These are phyloP conservation scores for Setomelanomma holmii DNA, from an alignment of 2,329 filamentous ascomycete genomes.

Conservation along the genomic window DNA sequence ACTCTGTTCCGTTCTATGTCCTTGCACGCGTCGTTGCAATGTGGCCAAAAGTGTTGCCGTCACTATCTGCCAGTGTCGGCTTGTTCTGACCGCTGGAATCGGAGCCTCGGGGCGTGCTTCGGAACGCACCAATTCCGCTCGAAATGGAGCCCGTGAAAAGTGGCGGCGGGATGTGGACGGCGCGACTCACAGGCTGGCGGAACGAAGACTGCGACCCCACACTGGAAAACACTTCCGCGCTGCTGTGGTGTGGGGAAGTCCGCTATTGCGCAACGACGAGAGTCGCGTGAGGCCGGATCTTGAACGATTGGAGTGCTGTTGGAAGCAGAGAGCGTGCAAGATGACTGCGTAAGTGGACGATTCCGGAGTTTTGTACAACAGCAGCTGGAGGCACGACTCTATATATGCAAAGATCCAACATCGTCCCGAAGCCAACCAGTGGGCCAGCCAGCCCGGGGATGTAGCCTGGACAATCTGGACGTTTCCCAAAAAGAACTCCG, in stretches of 20 bases:
- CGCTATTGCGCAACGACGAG: no score
- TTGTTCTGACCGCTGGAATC: slow-evolving; percentile 1
- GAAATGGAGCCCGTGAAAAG: background rate
- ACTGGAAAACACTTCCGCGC: background rate
- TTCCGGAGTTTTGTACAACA: background rate
- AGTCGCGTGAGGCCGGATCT: background rate
- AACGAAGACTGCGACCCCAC: background rate
- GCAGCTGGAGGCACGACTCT: background rate
- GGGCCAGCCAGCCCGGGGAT: background rate
- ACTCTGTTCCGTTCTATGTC: background rate
- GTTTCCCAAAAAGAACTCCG: background rate
- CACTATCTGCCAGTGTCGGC: slow-evolving; percentile 19
- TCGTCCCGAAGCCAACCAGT: no score
- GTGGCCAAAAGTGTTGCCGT: slow-evolving; percentile 35
- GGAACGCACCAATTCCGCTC: slow-evolving; percentile 9
- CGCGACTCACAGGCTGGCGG: background rate
- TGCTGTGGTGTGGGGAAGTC: background rate
- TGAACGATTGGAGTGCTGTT: background rate
- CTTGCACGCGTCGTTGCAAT: background rate
- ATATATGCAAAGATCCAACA: background rate
- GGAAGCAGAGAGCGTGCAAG: background rate
- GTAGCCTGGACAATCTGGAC: background rate
- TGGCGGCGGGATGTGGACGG: background rate
- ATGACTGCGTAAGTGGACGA: no score
- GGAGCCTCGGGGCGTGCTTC: slow-evolving; percentile 11